Conservation (phyloP, 2,329 filamentous ascomycete species). For the Lachnellula hyalina region DNA sequence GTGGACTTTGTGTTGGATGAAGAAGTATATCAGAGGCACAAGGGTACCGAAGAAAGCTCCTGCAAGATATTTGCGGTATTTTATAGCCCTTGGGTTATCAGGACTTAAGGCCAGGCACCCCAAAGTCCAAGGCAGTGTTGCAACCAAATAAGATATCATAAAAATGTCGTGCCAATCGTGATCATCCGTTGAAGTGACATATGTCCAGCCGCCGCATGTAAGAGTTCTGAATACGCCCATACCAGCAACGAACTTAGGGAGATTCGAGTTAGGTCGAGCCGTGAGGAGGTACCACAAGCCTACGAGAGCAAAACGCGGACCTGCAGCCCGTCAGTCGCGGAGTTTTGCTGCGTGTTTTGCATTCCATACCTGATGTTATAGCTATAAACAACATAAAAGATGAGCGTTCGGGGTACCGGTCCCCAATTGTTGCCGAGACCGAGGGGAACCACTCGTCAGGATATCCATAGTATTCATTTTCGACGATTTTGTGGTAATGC, state of each 20-base stretch:
- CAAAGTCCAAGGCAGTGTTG: conserved; percentile 90
- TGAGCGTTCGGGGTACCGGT: conserved; percentile 92
- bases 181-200: conserved; percentile 95
- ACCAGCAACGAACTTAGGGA: conserved; percentile 76
- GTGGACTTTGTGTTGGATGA: conserved; percentile 98
- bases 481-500: conserved; percentile 94
- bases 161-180: conserved; percentile 99
- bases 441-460: conserved; percentile 96
- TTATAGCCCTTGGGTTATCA: conserved; percentile 73
- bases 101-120: conserved; percentile 87
- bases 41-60: conserved; percentile 84
- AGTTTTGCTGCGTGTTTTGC: not conserved
- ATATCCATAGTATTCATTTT: conserved; percentile 95
- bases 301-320: conserved; percentile 85
- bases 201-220: conserved; percentile 97
- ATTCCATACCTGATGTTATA: conserved; percentile 71
- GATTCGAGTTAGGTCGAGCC: conserved; percentile 63
- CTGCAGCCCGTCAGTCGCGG: conserved; percentile 37
- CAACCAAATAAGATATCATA: conserved; percentile 97
- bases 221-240: conserved; percentile 83
- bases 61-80: conserved; percentile 82
- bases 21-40: conserved; percentile 89
- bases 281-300: conserved; percentile 90
- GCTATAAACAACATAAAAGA: conserved; percentile 98
- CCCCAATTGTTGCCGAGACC: conserved; percentile 93